A percentile compares a stretch with the other conserved stretches of the same genome.
Evolutionary conservation across 1,284 basidiomycete species (phyloP).

Genomic region (Pulchroboletus neoregius): DNA sequence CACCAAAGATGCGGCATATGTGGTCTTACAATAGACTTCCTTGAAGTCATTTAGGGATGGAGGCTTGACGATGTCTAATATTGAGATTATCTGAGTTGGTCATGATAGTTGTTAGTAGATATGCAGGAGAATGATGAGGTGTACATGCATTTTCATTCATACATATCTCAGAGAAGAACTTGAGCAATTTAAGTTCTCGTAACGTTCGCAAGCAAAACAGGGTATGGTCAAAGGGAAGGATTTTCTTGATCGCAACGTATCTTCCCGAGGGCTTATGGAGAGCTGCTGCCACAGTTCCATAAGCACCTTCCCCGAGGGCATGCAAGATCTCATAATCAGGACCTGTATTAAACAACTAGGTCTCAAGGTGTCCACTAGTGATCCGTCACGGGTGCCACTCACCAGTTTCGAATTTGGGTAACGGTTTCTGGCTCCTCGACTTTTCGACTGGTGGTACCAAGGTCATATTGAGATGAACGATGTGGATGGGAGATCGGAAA

Average conservation of each 20-base stretch:
- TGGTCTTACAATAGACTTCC: slow-evolving; percentile 70
- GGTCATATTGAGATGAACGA: slow-evolving; percentile 9
- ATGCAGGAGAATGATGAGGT: not conserved
- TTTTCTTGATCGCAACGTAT: slow-evolving; percentile 79
- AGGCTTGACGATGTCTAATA: slow-evolving; percentile 84
- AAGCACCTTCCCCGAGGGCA: slow-evolving; percentile 74
- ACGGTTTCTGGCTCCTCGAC: slow-evolving; percentile 34
- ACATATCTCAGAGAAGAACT: slow-evolving; percentile 79
- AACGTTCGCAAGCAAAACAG: slow-evolving; percentile 77
- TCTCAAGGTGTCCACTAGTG: slow-evolving; percentile 5
- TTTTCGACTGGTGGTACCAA: slow-evolving; percentile 14
- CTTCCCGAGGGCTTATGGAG: slow-evolving; percentile 59
- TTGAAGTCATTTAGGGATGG: slow-evolving; percentile 73
- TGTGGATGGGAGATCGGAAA: not conserved
- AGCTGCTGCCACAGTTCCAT: slow-evolving; percentile 69
- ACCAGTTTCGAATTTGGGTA: slow-evolving; percentile 70
- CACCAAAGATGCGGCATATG: not conserved
- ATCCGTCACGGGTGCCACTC: slow-evolving; percentile 19
- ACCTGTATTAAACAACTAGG: slow-evolving; percentile 39
- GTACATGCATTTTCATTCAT: slow-evolving; percentile 70
- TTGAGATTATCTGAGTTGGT: slow-evolving; percentile 67
- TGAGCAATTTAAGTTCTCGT: slow-evolving; percentile 76
- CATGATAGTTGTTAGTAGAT: not conserved
- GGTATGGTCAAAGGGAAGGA: slow-evolving; percentile 81
- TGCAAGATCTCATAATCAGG: slow-evolving; percentile 74